Percentiles rank a stretch among this genome's conserved stretches.
Evolutionary conservation across 768 basidiomycete species (phyloP).

Genomic region (Candolleomyces aberdarensis): DNA sequence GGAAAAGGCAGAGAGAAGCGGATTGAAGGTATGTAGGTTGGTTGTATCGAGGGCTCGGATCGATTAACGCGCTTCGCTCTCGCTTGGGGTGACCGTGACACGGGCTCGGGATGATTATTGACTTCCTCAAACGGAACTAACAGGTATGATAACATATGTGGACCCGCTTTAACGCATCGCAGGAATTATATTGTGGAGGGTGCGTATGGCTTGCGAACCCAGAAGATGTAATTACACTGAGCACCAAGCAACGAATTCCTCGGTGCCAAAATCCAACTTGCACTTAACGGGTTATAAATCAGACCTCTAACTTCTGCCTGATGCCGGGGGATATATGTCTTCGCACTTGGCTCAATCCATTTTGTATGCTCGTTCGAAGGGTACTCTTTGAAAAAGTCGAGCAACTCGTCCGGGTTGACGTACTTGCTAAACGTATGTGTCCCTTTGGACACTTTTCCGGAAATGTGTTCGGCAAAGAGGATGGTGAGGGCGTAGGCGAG

Average conservation of each 20-base stretch:
- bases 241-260: slow-evolving; percentile 51
- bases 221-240: slow-evolving; percentile 80
- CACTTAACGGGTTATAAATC: slow-evolving; percentile 68
- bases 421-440: slow-evolving; percentile 94
- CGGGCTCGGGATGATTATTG: no score
- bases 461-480: slow-evolving; percentile 73
- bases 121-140: no score
- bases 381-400: slow-evolving; percentile 74
- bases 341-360: slow-evolving; percentile 55
- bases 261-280: slow-evolving; percentile 68
- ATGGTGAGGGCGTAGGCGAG: slow-evolving; percentile 50
- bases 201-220: slow-evolving; percentile 67
- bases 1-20: no score
- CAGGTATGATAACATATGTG: no score
- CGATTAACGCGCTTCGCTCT: no score
- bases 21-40: no score
- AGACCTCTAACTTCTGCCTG: slow-evolving; percentile 82
- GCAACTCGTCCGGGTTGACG: slow-evolving; percentile 81
- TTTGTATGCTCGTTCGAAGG: slow-evolving; percentile 21
- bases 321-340: slow-evolving; percentile 50
- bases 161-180: no score
- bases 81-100: no score
- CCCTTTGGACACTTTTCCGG: slow-evolving; percentile 76
- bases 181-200: neutral
- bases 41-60: no score